Percentiles rank a stretch among this genome's conserved stretches.
Conservation (phyloP, 768 basidiomycete species). For the Auriculariales sp. region DNA sequence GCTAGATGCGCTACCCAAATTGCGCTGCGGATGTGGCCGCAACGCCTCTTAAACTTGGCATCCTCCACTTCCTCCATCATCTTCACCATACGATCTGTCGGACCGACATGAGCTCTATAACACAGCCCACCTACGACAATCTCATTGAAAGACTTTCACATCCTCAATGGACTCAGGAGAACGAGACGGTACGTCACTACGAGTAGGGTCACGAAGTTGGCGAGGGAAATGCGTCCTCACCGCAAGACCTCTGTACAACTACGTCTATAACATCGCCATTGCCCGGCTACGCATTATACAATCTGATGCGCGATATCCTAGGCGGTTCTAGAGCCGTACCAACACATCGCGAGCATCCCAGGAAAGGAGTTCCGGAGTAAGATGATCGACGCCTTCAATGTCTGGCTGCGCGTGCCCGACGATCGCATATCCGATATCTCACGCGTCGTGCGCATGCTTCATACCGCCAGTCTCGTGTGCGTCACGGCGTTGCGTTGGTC, state of each 20-base stretch:
- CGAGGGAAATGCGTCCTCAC: no score
- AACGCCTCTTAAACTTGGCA: no score
- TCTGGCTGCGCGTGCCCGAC: conserved; percentile 73
- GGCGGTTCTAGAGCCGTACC: conserved; percentile 74
- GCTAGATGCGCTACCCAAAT: no score
- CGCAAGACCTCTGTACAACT: no score
- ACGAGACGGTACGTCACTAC: neutral
- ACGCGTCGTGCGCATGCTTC: conserved; percentile 82
- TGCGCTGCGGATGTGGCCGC: no score
- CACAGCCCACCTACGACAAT: neutral
- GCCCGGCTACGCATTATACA: no score
- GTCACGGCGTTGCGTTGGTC: conserved; percentile 9
- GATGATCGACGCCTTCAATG: conserved; percentile 86
- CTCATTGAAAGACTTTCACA: neutral
- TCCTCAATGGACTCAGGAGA: neutral
- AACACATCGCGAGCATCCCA: conserved; percentile 67
- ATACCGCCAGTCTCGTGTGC: conserved; percentile 85
- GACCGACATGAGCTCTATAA: no score
- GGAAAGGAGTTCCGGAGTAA: conserved; percentile 86
- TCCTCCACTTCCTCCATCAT: no score
- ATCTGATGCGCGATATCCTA: conserved; percentile 7
- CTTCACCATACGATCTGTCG: no score
- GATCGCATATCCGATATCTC: conserved; percentile 61
- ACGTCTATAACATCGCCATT: no score
- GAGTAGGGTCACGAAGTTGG: neutral